Conservation (phyloP, 257 asterid species). For the Jaltomata sinuosa region DNA sequence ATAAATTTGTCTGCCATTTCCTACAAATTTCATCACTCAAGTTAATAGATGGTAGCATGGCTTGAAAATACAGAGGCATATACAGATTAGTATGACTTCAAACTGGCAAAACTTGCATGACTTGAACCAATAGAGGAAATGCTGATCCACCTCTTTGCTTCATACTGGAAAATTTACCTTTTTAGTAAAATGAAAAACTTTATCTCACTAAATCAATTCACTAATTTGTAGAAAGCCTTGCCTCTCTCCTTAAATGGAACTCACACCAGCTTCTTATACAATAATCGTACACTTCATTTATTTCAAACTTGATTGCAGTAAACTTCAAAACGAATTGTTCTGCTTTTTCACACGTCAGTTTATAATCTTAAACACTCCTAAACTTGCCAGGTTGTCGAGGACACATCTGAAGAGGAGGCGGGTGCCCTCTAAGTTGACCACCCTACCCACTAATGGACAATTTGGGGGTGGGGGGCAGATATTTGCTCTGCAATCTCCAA, state of each 20-base stretch:
- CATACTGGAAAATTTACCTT: neutral
- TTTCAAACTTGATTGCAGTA: neutral
- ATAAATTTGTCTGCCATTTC: constrained; percentile 62
- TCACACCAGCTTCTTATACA: neutral
- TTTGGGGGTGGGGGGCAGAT: too few relatives aligned
- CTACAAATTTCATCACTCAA: constrained; percentile 18
- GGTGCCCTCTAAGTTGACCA: too few relatives aligned
- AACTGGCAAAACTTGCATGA: neutral
- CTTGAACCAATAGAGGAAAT: neutral
- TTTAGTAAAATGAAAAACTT: neutral
- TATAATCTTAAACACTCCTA: neutral
- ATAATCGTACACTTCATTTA: neutral
- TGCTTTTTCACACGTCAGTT: neutral
- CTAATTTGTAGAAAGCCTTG: neutral
- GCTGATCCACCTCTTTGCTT: neutral
- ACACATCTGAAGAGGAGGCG: too few relatives aligned
- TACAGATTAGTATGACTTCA: neutral
- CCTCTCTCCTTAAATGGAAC: neutral
- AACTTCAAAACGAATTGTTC: neutral
- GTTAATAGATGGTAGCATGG: neutral
- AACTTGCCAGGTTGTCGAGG: too few relatives aligned
- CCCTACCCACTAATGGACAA: too few relatives aligned
- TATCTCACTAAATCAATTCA: neutral
- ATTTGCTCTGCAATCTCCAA: neutral
- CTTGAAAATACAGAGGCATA: neutral